A percentile compares a stretch with the other conserved stretches of the same genome.
Evolutionary conservation across 2,329 filamentous ascomycete species (phyloP).

Genomic region (Alternaria consortialis): DNA sequence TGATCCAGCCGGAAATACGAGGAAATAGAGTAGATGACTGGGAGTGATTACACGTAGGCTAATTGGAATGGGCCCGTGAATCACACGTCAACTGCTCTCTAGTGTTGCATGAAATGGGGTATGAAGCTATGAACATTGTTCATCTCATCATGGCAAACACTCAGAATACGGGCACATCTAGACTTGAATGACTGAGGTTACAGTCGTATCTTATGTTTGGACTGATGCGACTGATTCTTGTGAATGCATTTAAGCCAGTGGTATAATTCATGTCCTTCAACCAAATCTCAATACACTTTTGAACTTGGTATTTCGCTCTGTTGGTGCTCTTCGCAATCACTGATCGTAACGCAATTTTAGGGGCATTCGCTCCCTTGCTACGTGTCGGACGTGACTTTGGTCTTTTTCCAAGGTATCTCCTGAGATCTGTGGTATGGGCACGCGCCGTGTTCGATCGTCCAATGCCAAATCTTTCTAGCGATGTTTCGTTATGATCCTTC

Average conservation of each 20-base stretch:
- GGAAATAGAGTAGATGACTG: neutral
- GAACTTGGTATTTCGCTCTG: constrained; percentile 9
- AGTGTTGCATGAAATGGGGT: neutral
- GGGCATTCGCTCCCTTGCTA: neutral
- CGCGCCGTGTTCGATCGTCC: constrained; percentile 5
- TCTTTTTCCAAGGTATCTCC: constrained; percentile 8
- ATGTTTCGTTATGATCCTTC: constrained; percentile 2
- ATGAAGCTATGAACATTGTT: neutral
- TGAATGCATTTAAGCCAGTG: constrained; percentile 15
- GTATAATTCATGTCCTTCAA: constrained; percentile 15
- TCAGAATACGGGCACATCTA: neutral
- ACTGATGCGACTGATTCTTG: constrained; percentile 9
- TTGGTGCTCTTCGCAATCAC: constrained; percentile 3
- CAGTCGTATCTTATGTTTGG: neutral
- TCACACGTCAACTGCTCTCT: neutral
- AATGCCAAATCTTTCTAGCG: constrained; percentile 9
- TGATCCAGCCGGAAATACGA: neutral
- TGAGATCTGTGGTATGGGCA: constrained; percentile 5
- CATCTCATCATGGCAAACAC: neutral
- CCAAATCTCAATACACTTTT: constrained; percentile 12
- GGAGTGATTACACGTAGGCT: neutral
- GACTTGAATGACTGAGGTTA: neutral
- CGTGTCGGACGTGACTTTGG: constrained; percentile 4
- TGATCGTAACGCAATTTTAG: neutral
- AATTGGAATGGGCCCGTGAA: neutral